Evolutionary conservation across 83 land plant species (phyloP), one percentile per base, ranked within the genome.

Genomic region (Diphasiastrum complanatum): DNA sequence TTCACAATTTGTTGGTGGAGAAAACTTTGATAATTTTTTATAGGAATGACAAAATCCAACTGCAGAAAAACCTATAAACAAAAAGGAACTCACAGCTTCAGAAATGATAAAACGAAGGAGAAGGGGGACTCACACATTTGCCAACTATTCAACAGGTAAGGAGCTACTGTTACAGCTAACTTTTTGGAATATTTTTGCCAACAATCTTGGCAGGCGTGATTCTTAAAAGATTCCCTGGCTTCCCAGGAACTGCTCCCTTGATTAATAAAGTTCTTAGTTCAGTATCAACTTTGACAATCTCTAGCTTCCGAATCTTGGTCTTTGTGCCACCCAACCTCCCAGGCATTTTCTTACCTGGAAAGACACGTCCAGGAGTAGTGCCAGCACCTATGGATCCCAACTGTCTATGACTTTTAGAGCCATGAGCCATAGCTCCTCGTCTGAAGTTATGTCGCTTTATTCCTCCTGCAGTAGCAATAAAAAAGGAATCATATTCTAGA

Each of bases 311-410:
- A 63, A 92, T 85, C 68, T 92, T 92, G 3, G 81, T 80, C 58
- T 79, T 79, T 32, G 75, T 78, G 28, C 84, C 85, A 46, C 98
- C 98, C 83, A 92, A 76, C 41, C 91, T 76, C 0, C 98, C 98
- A 40, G 98, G 96, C 98, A 92, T 92, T 75, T 88, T 88, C 81
- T 92, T 92, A 11, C 98, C 98, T 25, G 77, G 77, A 71, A 88
- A 92, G 0, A 92, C 98, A 50, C 78, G 87, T 1, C 98, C 98
- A 3, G 98, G 98, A 5, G 98, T 92, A 34, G 98, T 92, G 25
- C 98, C 98, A 1, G 98, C 98, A 63, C 98, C 98, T 59, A 92
- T 92, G 30, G 98, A 92, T 1, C 98, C 98, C 10, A 92, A 72
- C 5, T 77, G 78, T 61, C 98, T 73, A 63, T 92, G 91, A 61